These are phyloP conservation scores for Paramecium sonneborni DNA, from an alignment of 73 alveolate species.

Conservation along the genomic window DNA sequence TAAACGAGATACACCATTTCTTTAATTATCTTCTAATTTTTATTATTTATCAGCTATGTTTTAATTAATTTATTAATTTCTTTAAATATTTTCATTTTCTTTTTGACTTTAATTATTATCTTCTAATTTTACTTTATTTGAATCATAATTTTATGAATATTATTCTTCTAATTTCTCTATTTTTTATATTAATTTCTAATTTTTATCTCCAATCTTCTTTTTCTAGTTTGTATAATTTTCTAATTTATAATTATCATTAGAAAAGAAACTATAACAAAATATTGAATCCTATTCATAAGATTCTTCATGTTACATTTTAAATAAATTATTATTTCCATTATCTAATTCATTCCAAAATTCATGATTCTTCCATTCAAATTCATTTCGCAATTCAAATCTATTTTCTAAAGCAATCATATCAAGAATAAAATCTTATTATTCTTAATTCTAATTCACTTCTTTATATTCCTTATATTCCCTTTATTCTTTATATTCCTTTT, in stretches of 20 bases:
- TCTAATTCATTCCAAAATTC: background rate
- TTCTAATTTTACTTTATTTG: background rate
- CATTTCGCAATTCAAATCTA: background rate
- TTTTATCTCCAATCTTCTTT: background rate
- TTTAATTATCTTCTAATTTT: background rate
- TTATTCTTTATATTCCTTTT: too few relatives aligned
- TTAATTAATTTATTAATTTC: too few relatives aligned
- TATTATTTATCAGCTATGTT: too few relatives aligned
- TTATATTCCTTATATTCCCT: too few relatives aligned
- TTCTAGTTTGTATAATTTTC: too few relatives aligned
- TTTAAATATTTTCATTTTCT: too few relatives aligned
- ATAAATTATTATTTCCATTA: too few relatives aligned
- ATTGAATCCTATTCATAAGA: background rate
- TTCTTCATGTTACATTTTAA: background rate
- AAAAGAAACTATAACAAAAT: background rate
- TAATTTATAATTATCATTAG: background rate
- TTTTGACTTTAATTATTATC: background rate
- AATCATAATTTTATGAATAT: background rate
- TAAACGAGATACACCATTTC: too few relatives aligned
- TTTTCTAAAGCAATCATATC: background rate
- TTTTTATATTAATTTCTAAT: too few relatives aligned
- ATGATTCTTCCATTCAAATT: background rate
- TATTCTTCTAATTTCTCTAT: background rate
- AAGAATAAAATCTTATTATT: background rate
- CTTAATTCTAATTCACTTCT: background rate